Base-by-base conservation (phyloP, 805 yeast species). In the Wickerhamomyces pijperi region DNA sequence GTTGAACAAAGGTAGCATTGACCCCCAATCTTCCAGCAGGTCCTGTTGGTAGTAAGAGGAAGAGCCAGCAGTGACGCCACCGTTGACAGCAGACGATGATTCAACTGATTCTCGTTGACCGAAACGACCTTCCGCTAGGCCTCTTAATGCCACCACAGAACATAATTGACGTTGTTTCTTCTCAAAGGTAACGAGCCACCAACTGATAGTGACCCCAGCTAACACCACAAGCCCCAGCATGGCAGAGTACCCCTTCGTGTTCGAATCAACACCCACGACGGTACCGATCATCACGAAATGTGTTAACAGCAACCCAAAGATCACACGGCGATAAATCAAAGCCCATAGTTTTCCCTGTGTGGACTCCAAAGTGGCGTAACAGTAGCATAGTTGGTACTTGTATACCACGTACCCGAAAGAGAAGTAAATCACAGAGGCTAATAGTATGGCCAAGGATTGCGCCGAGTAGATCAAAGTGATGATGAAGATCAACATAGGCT, bases 301-400 rank as follows among this genome's bases (percentile, higher is more conserved):
- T 58, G 90, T 87, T 14, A 90, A 65, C 28, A 83, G 59, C 19
- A 90, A 60, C 0, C 97, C 97, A 42, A 86, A 55, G 40, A 83
- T 75, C 1, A 88, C 76, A 47, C 98, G 69, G 49, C 95, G 69
- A 53, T 83, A 82, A 2, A 90, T 78, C 36, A 87, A 65, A 0
- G 96, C 95, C 97, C 97, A 90, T 1, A 90, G 94, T 54, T 82
- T 83, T 1, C 97, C 98, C 29, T 12, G 9, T 0, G 96, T 92
- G 0, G 96, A 87, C 60, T 92, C 96, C 9, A 94, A 88, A 58
- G 92, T 97, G 25, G 86, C 87, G 64, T 92, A 81, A 0, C 95
- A 82, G 56, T 85, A 90, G 46, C 92, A 65, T 43, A 90, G 65
- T 59, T 87, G 96, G 57, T 88, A 90, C 60, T 90, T 90, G 70